These are phyloP conservation scores for Ceraceosorus bombacis DNA, from an alignment of 1,284 basidiomycete species.

Conservation along the genomic window DNA sequence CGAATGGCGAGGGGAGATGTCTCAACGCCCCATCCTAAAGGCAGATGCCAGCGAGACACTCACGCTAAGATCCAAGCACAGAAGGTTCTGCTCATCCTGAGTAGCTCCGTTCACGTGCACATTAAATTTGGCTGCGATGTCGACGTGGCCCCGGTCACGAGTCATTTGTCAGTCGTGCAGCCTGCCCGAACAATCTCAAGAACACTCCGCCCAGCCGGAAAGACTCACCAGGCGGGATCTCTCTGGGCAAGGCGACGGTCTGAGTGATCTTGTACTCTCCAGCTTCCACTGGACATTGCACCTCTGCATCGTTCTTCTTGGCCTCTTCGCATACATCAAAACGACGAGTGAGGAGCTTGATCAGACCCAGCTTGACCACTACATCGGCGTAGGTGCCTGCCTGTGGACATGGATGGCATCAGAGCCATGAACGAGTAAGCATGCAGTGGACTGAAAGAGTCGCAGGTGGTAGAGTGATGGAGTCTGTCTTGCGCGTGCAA, in stretches of 20 bases:
- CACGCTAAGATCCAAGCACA: constrained; percentile 70
- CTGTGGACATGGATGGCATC: constrained; percentile 6
- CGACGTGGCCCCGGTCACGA: neutral
- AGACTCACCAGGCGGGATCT: constrained; percentile 37
- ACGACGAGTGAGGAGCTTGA: constrained; percentile 31
- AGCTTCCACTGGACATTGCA: constrained; percentile 40
- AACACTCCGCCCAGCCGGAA: too few species aligned
- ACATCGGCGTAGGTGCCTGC: constrained; percentile 41
- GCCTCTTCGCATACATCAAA: constrained; percentile 43
- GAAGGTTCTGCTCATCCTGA: constrained; percentile 65
- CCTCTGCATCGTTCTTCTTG: constrained; percentile 32
- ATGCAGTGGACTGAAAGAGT: too few species aligned
- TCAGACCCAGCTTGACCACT: constrained; percentile 42
- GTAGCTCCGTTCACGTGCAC: constrained; percentile 69
- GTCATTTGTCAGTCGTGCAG: neutral
- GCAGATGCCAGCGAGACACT: neutral
- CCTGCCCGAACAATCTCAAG: too few species aligned
- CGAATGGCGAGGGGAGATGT: neutral
- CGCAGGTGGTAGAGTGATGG: too few species aligned
- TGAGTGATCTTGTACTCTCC: constrained; percentile 40
- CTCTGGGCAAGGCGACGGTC: constrained; percentile 38
- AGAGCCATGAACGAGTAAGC: neutral
- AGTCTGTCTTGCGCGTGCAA: too few species aligned
- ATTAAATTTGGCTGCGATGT: constrained; percentile 67
- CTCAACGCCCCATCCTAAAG: neutral